A percentile compares a stretch with the other conserved stretches of the same genome.
Evolutionary conservation across 768 basidiomycete genomes (phyloP).

Genomic region (Suillus weaverae): DNA sequence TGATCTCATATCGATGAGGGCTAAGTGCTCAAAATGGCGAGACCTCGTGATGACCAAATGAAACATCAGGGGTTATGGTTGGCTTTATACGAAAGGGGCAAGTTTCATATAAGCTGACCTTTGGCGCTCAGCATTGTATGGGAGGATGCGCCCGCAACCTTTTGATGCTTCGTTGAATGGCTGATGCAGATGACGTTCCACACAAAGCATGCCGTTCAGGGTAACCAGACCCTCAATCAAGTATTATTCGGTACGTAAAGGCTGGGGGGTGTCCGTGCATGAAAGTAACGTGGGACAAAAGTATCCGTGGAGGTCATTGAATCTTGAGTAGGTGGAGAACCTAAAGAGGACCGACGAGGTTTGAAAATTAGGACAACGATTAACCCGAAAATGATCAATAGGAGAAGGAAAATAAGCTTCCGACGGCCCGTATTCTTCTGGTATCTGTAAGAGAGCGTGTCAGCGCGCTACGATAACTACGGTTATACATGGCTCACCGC

Average conservation of each 20-base stretch:
- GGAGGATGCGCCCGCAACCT: neutral
- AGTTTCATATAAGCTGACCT: neutral
- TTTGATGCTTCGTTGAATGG: neutral
- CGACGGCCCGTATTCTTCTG: slow-evolving; percentile 92
- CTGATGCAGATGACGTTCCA: neutral
- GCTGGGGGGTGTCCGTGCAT: slow-evolving; percentile 29
- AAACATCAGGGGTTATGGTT: neutral
- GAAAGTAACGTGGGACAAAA: slow-evolving; percentile 32
- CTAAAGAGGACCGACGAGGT: slow-evolving; percentile 54
- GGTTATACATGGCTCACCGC: slow-evolving; percentile 47
- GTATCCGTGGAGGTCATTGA: slow-evolving; percentile 22
- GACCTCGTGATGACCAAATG: neutral
- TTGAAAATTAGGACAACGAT: slow-evolving; percentile 91
- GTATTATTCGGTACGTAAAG: neutral
- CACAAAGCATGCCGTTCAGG: neutral
- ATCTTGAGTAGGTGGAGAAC: slow-evolving; percentile 27
- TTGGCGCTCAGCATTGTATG: neutral
- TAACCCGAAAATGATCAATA: slow-evolving; percentile 87
- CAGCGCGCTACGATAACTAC: neutral
- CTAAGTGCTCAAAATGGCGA: neutral
- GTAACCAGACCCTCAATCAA: slow-evolving; percentile 5
- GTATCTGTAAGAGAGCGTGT: slow-evolving; percentile 52
- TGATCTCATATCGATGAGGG: slow-evolving; percentile 6
- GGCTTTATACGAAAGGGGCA: neutral
- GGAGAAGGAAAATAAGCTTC: slow-evolving; percentile 88